phyloP scores from a whole-genome alignment of 1,139 yeast species.

The Candida tetrigidarum region DNA sequence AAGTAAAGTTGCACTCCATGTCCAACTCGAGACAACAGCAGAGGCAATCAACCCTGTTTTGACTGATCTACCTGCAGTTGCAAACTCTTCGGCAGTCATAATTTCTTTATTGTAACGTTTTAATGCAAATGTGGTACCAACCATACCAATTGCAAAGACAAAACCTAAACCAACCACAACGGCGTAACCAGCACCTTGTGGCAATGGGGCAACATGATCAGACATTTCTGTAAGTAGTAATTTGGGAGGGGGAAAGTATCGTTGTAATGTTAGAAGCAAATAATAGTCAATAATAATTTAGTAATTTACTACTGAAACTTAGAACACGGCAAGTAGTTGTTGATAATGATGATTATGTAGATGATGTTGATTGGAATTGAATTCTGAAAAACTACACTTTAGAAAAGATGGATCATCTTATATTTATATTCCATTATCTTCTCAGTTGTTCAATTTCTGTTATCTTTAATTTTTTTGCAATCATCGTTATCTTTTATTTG shows the following conservation, averaged over 20 bases:
- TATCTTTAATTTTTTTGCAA: constrained; percentile 1
- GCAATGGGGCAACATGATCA: constrained; percentile 26
- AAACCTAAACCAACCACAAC: constrained; percentile 88
- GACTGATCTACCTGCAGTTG: constrained; percentile 86
- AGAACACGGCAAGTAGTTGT: neutral
- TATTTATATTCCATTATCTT: neutral
- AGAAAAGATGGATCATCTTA: no score
- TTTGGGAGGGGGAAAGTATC: no score
- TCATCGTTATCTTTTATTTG: constrained; percentile 1
- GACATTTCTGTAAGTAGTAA: constrained; percentile 3
- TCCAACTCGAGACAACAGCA: constrained; percentile 92
- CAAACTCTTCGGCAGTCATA: constrained; percentile 87
- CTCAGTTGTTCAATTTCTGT: neutral
- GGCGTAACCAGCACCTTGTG: constrained; percentile 91
- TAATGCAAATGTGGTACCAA: constrained; percentile 67
- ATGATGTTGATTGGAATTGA: neutral
- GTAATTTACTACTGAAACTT: no score
- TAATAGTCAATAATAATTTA: no score
- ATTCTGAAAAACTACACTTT: no score
- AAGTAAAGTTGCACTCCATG: constrained; percentile 88
- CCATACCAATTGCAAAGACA: constrained; percentile 80
- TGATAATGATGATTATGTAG: neutral
- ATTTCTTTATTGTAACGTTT: constrained; percentile 79
- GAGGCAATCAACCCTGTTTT: constrained; percentile 81
- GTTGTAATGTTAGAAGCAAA: no score